Evolutionary conservation across 257 asterid genomes (phyloP).

Genomic region (Plantago elongata): DNA sequence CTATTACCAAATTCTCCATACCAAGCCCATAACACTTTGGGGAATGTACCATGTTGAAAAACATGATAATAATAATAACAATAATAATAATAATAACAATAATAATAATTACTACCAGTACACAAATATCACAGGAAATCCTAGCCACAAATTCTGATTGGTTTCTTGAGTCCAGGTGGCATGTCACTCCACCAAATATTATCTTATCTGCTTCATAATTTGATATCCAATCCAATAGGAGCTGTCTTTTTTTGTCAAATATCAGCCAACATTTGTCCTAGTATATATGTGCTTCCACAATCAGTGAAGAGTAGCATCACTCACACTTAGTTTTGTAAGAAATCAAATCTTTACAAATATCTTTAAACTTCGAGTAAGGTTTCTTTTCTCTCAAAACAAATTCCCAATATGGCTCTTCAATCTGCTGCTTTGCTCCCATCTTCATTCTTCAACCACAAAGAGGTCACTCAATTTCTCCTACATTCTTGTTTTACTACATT

Average conservation of each 20-base stretch:
- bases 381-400: slow-evolving; percentile 7
- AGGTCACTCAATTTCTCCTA: slow-evolving; percentile 33
- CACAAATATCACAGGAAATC: slow-evolving; percentile 47
- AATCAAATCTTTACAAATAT: slow-evolving; percentile 14
- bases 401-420: slow-evolving; percentile 75
- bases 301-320: slow-evolving; percentile 15
- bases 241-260: slow-evolving; percentile 14
- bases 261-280: slow-evolving; percentile 18
- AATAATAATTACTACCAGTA: too few relatives aligned
- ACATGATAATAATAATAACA: neutral
- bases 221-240: slow-evolving; percentile 29
- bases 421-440: slow-evolving; percentile 66
- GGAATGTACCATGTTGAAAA: slow-evolving; percentile 18
- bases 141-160: slow-evolving; percentile 50
- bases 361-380: neutral
- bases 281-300: slow-evolving; percentile 25
- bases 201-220: slow-evolving; percentile 54
- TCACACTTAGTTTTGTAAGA: slow-evolving; percentile 7
- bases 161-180: slow-evolving; percentile 40
- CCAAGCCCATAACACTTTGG: slow-evolving; percentile 31
- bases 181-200: slow-evolving; percentile 34
- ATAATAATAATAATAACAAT: too few relatives aligned
- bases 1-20: slow-evolving; percentile 19
- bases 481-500: neutral
- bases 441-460: slow-evolving; percentile 56